These are phyloP conservation scores for Tilletia horrida DNA, from an alignment of 1,284 basidiomycete genomes.

Conservation along the genomic window DNA sequence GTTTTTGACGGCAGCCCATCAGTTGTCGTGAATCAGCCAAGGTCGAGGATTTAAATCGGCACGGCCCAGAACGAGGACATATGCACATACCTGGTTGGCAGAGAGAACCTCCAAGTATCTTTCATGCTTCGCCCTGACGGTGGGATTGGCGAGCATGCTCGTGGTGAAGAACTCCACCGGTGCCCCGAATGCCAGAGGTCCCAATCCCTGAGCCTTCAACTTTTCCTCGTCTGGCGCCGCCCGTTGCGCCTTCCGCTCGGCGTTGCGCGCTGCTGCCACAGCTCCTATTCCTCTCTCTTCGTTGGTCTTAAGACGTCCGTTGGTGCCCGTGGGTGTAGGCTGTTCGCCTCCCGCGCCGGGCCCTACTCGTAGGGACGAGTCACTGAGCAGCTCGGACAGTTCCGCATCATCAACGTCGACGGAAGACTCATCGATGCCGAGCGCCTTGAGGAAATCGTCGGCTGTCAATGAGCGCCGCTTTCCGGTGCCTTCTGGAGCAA, in stretches of 20 bases:
- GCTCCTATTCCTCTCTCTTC: background rate
- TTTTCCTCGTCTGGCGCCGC: background rate
- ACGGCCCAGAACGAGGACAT: no score
- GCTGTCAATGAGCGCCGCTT: conserved; percentile 35
- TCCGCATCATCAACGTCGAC: conserved; percentile 34
- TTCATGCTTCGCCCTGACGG: conserved; percentile 1
- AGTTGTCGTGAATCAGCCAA: no score
- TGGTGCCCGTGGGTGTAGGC: conserved; percentile 5
- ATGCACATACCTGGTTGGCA: conserved; percentile 4
- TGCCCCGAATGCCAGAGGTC: conserved; percentile 6
- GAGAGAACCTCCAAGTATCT: conserved; percentile 1
- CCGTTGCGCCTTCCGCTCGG: conserved; percentile 7
- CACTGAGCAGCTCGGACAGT: conserved; percentile 34
- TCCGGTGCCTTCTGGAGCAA: conserved; percentile 39
- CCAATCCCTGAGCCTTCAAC: background rate
- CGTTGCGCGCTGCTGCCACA: background rate
- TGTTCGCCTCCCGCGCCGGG: conserved; percentile 25
- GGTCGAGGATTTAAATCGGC: no score
- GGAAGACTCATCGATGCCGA: conserved; percentile 26
- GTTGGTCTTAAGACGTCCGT: background rate
- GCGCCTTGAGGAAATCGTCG: conserved; percentile 42
- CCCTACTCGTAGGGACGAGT: conserved; percentile 26
- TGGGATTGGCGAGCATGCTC: conserved; percentile 8
- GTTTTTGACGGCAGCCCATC: no score
- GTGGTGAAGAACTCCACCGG: conserved; percentile 15